Base-by-base conservation (phyloP, 768 basidiomycete species). In the Astraeus odoratus region DNA sequence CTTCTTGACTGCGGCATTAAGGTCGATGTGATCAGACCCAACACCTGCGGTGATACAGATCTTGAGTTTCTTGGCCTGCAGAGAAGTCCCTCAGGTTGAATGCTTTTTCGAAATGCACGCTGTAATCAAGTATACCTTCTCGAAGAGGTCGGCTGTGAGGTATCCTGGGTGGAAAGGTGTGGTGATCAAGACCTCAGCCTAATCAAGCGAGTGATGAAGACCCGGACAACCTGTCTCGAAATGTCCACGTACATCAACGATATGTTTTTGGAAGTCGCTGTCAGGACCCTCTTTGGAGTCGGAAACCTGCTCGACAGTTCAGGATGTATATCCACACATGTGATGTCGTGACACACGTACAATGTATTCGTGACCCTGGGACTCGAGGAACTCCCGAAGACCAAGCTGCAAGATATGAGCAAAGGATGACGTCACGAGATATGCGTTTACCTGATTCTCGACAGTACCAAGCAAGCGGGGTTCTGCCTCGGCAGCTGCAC, bases 1-100 rank as follows among this genome's bases (percentile, higher is more conserved):
- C 54, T 77, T 71, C 59, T 89, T 80, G 52, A 88, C 90, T 20
- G 88, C 85, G 18, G 89, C 86, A 63, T 93, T 83, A 49, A 95
- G 76, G 61, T 94, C 91, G 51, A 92, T 80, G 69, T 87, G 89
- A 67, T 93, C 92, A 16, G 86, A 89, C 9, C 90, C 88, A 38
- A 92, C 89, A 63, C 88, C 89, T 48, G 91, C 92, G 19, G 92
- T 96, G 57, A 94, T 76, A 57, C 86, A 88, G 46, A 94, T 61
- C 67, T 90, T 94, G 50, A 96, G 77, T 55, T 93, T 92, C 67
- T 85, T 84, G 25, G 92, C 89, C 77, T 89, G 44, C 60, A 12
- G 31, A 40, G 25, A 34, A 5, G 18, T 23, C 2, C 24, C 49
- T 45, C 46, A 51, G 15, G 47, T 33, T 12, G 30, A 26, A 8